Conservation (phyloP, 305 asterid genomes). For the Salvia sclarea region DNA sequence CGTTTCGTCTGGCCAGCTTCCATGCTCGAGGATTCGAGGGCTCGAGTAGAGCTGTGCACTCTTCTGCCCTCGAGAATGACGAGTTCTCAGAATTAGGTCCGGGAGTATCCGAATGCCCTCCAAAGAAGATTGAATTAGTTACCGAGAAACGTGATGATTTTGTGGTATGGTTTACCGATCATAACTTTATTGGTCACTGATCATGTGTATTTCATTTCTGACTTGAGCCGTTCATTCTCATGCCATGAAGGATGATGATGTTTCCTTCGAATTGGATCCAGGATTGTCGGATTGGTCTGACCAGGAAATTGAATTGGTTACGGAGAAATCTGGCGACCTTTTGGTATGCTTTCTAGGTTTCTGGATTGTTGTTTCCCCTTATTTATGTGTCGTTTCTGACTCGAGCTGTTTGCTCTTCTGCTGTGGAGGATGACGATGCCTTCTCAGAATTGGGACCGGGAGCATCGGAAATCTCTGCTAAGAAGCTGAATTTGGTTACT, state of each 20-base stretch:
- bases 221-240: constrained; percentile 23
- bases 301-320: constrained; percentile 29
- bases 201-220: background rate
- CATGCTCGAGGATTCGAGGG: constrained; percentile 29
- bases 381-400: constrained; percentile 1
- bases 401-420: constrained; percentile 23
- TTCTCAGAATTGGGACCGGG: constrained; percentile 41
- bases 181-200: background rate
- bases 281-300: constrained; percentile 25
- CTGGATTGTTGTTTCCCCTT: background rate
- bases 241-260: constrained; percentile 25
- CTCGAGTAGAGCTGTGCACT: constrained; percentile 31
- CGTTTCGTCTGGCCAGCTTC: constrained; percentile 31
- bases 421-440: constrained; percentile 35
- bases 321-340: constrained; percentile 33
- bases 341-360: constrained; percentile 30
- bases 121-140: constrained; percentile 24
- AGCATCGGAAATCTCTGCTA: constrained; percentile 18
- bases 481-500: constrained; percentile 36
- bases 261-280: constrained; percentile 41
- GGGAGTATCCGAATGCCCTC: constrained; percentile 9
- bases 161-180: constrained; percentile 31
- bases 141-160: constrained; percentile 33
- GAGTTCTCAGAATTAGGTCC: constrained; percentile 43
- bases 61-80: constrained; percentile 32